A percentile compares a stretch with the other conserved stretches of the same genome.
phyloP scores from a whole-genome alignment of 2,329 filamentous ascomycete genomes.

The Aspergillus costaricaensis region DNA sequence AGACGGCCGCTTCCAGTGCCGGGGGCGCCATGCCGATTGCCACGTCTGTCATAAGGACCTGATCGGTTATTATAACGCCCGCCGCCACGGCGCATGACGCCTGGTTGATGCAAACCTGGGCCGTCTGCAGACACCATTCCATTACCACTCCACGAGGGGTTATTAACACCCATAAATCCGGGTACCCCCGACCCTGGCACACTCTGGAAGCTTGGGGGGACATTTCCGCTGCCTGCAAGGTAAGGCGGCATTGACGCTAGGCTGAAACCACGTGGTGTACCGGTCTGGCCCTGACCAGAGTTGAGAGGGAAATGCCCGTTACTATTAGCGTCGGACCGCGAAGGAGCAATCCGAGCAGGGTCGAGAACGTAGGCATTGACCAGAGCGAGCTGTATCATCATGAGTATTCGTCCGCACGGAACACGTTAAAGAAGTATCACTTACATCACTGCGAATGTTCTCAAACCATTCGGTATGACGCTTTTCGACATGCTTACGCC shows the following conservation, averaged over 20 bases:
- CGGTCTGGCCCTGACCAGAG: conserved; percentile 72
- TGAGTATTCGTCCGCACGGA: conserved; percentile 33
- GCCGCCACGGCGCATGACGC: conserved; percentile 69
- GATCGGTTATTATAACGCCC: conserved; percentile 63
- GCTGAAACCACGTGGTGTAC: conserved; percentile 90
- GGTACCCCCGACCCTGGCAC: conserved; percentile 33
- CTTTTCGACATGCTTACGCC: conserved; percentile 98
- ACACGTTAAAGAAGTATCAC: conserved; percentile 32
- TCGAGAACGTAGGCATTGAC: conserved; percentile 95
- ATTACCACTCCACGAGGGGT: conserved; percentile 33
- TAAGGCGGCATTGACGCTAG: conserved; percentile 71
- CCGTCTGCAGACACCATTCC: conserved; percentile 44
- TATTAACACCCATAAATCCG: conserved; percentile 35
- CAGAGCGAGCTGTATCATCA: conserved; percentile 67
- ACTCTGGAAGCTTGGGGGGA: conserved; percentile 37
- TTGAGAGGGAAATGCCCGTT: conserved; percentile 91
- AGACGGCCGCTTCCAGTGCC: conserved; percentile 52
- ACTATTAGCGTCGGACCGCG: conserved; percentile 88
- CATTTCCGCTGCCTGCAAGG: conserved; percentile 46
- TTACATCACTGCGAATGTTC: conserved; percentile 77
- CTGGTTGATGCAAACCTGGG: conserved; percentile 54
- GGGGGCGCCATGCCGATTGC: conserved; percentile 56
- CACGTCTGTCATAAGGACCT: conserved; percentile 73
- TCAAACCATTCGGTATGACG: conserved; percentile 87
- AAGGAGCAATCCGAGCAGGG: conserved; percentile 90